Evolutionary conservation across 1,284 basidiomycete genomes (phyloP).

Genomic region (Pseudozyma hubeiensis): DNA sequence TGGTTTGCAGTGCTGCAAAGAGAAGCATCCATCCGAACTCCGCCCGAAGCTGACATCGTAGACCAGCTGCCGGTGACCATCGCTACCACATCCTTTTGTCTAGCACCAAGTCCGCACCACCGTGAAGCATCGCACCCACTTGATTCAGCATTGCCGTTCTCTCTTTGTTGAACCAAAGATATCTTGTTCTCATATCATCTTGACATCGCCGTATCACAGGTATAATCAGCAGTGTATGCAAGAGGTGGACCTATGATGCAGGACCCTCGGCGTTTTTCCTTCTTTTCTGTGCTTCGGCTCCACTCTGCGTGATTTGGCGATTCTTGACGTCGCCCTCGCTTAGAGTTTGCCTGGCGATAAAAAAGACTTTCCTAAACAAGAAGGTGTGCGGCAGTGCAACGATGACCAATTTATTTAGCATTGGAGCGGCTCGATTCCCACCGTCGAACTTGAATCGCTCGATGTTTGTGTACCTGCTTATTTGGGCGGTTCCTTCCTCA

Average conservation of each 20-base stretch:
- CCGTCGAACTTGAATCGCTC: too few species aligned
- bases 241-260: slow-evolving; percentile 3
- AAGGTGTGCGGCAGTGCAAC: not conserved
- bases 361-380: slow-evolving; percentile 26
- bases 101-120: too few species aligned
- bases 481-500: too few species aligned
- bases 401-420: not conserved
- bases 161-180: too few species aligned
- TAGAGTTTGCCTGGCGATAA: not conserved
- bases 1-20: too few species aligned
- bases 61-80: not conserved
- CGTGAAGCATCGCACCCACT: too few species aligned
- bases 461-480: too few species aligned
- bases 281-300: slow-evolving; percentile 17
- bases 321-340: slow-evolving; percentile 7
- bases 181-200: too few species aligned
- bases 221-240: not conserved
- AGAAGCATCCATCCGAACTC: not conserved
- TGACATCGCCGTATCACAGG: not conserved
- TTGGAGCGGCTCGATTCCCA: too few species aligned
- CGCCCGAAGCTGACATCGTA: not conserved
- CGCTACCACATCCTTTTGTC: not conserved
- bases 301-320: too few species aligned
- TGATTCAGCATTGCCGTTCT: too few species aligned
- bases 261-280: slow-evolving; percentile 17